Conservation (phyloP, 1,284 basidiomycete genomes). For the Ceratobasidium sp. region DNA sequence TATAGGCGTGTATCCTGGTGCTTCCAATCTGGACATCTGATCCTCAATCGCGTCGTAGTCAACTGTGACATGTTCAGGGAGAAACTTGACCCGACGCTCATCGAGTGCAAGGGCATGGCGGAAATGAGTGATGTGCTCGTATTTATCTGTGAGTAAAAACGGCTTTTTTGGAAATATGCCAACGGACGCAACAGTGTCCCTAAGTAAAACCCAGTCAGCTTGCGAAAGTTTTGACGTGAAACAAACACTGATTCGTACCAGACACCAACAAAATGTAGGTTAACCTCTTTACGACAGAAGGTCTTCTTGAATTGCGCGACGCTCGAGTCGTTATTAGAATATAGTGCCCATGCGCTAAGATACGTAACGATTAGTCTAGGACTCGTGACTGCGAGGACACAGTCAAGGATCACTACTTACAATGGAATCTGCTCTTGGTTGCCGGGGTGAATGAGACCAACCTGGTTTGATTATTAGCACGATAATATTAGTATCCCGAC, state of each 20-base stretch:
- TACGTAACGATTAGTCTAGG: too few species aligned
- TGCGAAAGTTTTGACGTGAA: too few species aligned
- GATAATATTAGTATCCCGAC: background rate
- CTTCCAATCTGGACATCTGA: too few species aligned
- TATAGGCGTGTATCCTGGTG: too few species aligned
- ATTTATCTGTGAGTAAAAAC: conserved; percentile 48
- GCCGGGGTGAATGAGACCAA: conserved; percentile 53
- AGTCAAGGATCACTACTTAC: conserved; percentile 43
- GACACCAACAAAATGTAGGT: conserved; percentile 56
- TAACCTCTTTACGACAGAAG: conserved; percentile 53
- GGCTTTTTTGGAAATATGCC: conserved; percentile 50
- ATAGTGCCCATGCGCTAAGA: conserved; percentile 57
- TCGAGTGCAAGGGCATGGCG: conserved; percentile 60
- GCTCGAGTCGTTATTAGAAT: conserved; percentile 46
- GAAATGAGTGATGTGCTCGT: conserved; percentile 54
- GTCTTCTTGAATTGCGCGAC: conserved; percentile 53
- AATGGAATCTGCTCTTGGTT: conserved; percentile 56
- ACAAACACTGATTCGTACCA: conserved; percentile 53
- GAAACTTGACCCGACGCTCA: conserved; percentile 57
- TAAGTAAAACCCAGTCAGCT: conserved; percentile 46
- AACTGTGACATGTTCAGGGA: conserved; percentile 54
- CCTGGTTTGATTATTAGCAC: conserved; percentile 49
- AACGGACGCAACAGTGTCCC: conserved; percentile 60
- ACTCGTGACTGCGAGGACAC: too few species aligned
- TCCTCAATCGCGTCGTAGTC: too few species aligned